Base-by-base conservation (phyloP, 331 rosid genomes). In the Ulmus americana region DNA sequence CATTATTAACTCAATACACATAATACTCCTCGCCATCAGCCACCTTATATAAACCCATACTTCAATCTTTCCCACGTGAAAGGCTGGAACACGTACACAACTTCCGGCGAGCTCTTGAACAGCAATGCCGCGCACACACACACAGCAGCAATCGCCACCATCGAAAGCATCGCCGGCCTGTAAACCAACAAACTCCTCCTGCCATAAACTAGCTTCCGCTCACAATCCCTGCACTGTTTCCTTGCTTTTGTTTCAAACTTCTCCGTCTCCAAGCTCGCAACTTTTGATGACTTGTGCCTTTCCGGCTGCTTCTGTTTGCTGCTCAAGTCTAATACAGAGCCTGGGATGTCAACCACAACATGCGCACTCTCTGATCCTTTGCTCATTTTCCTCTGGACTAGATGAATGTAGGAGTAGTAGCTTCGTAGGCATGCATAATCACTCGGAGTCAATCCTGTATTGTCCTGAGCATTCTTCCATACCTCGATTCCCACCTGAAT, bases 81-180 rank as follows among this genome's bases (percentile, higher is more conserved):
- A 45, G 97, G 97, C 61, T 72, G 84, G 90, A 88, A 86, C 15
- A 83, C 88, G 6, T 75, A 88, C 45, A 74, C 59, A 41, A 88
- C 97, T 75, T 79, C 83, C 0, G 97, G 97, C 1, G 88, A 86
- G 81, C 97, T 91, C 75, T 91, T 91, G 73, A 91, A 91, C 67
- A 91, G 90, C 72, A 91, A 81, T 10, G 97, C 97, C 54, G 83
- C 97, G n/a, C 97, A 91, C 7, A 91, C 97, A 71, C 97, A 91
- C 3, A 91, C 94, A 8, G 96, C 96, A 35, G 97, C 97, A 65
- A 91, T 83, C 61, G 90, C 86, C 47, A 91, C 90, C 96, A 91
- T 83, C 1, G 97, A 91, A 11, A 91, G 87, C 94, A 91, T 81
- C 46, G 90, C 96, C 0, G 97, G 97, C 74, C 90, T 73, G 77